Percentiles rank a stretch among this genome's conserved stretches.
phyloP scores from a whole-genome alignment of 305 asterid genomes.

The Fraxinus dipetala region DNA sequence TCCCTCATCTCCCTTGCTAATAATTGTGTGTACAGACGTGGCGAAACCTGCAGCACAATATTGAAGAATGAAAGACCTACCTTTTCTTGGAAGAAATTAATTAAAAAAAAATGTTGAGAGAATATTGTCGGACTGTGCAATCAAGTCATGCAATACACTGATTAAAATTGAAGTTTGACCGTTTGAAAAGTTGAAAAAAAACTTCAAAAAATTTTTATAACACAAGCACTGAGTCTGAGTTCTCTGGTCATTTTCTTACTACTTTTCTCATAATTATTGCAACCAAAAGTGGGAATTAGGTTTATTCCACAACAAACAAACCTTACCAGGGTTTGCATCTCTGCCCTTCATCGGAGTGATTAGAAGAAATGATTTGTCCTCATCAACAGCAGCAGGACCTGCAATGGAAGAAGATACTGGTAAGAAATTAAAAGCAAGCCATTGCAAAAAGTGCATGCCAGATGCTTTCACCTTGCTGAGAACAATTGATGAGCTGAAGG shows the following conservation, averaged over 20 bases:
- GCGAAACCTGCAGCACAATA: background rate
- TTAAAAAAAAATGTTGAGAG: background rate
- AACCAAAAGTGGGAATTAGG: background rate
- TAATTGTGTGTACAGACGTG: background rate
- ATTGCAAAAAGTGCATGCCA: background rate
- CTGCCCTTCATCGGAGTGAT: background rate
- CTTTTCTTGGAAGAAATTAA: background rate
- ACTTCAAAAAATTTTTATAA: background rate
- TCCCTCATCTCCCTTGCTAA: background rate
- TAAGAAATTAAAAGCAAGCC: background rate
- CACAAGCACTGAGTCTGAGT: background rate
- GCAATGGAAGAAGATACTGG: slow-evolving; percentile 15
- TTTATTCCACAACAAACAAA: background rate
- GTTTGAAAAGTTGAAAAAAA: background rate
- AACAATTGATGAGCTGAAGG: background rate
- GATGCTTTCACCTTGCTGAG: slow-evolving; percentile 2
- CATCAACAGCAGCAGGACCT: slow-evolving; percentile 14
- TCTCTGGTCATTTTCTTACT: background rate
- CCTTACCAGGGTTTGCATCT: slow-evolving; percentile 17
- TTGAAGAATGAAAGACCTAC: background rate
- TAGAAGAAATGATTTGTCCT: background rate
- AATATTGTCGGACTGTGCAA: background rate
- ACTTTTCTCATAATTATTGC: background rate
- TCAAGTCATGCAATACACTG: background rate
- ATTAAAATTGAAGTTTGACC: background rate